Evolutionary conservation across 2,329 filamentous ascomycete genomes (phyloP), one percentile per base, ranked within the genome.

Genomic region (Fusarium decemcellulare): DNA sequence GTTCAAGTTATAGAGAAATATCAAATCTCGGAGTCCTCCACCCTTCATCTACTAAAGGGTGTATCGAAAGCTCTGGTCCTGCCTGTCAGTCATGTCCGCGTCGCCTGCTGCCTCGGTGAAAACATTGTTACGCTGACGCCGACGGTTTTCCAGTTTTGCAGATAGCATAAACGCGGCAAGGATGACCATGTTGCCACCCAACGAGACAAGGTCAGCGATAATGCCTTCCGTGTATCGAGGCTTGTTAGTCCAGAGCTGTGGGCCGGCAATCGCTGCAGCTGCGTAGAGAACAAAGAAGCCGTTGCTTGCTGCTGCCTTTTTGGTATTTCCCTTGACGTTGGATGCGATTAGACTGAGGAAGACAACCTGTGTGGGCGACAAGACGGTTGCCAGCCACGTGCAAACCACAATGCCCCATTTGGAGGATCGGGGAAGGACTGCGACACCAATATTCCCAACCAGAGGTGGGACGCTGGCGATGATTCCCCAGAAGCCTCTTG

Each of bases 301-400:
- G n/a, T 55, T 61, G n/a, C 40, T 65, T 8, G 23, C 47, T 7
- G 47, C 42, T 10, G 57, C 12, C n/a, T 58, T 60, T 16, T 65
- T 57, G 8, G 62, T 61, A 29, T 65, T 65, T 18, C 52, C 62
- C 18, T 61, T 61, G n/a, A 65, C 29, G 32, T 58, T 65, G 14
- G 57, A 64, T 2, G 61, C 56, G 36, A 57, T 58, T 6, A 65
- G 51, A 16, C 62, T 60, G 4, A 53, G 14, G 9, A 54, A 37
- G 10, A 61, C 46, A 15, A 53, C 57, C 40, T 16, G 27, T 1
- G 12, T n/a, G 6, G 44, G 44, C 6, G 36, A 59, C 10, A 64
- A 18, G 0, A 52, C 18, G 15, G 37, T 65, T 8, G 40, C 47
- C 8, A 64, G 44, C 62, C 52, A 65, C 4, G 51, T 50, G 37